These are phyloP conservation scores for Thelonectria olida DNA, from an alignment of 2,329 filamentous ascomycete species.

Conservation along the genomic window DNA sequence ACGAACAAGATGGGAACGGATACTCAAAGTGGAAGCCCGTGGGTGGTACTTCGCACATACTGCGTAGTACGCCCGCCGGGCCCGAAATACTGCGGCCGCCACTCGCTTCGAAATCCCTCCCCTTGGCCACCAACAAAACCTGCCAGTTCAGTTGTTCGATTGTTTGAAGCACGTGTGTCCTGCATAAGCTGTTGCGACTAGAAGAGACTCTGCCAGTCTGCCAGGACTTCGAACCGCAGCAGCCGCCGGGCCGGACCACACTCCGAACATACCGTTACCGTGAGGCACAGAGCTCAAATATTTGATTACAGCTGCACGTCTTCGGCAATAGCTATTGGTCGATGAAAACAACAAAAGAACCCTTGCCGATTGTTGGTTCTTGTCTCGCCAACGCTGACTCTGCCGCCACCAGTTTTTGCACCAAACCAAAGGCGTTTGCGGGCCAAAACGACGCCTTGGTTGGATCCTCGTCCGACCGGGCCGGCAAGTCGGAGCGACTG, in stretches of 20 bases:
- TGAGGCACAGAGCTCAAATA: not conserved
- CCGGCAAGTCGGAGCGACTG: slow-evolving; percentile 2
- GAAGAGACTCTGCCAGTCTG: slow-evolving; percentile 4
- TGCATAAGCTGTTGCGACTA: slow-evolving; percentile 24
- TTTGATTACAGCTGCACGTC: slow-evolving; percentile 10
- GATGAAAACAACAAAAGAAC: not conserved
- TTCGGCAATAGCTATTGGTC: slow-evolving; percentile 12
- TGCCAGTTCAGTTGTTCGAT: no score
- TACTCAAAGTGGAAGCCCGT: no score
- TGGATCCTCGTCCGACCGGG: slow-evolving; percentile 14
- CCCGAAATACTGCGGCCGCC: slow-evolving; percentile 10
- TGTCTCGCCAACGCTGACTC: not conserved
- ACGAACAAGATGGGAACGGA: not conserved
- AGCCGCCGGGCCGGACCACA: slow-evolving; percentile 42
- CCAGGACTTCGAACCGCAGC: slow-evolving; percentile 37
- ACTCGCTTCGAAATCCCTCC: not conserved
- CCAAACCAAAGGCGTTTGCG: no score
- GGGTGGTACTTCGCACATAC: not conserved
- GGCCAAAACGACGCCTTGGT: no score
- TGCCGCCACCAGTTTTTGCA: slow-evolving; percentile 13
- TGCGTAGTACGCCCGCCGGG: slow-evolving; percentile 1
- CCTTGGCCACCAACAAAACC: not conserved
- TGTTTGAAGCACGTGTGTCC: slow-evolving; percentile 4
- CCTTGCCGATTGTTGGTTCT: not conserved
- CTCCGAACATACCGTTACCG: slow-evolving; percentile 22